Evolutionary conservation across 1,139 yeast species (phyloP).

Genomic region (Lodderomyces elongisporus): DNA sequence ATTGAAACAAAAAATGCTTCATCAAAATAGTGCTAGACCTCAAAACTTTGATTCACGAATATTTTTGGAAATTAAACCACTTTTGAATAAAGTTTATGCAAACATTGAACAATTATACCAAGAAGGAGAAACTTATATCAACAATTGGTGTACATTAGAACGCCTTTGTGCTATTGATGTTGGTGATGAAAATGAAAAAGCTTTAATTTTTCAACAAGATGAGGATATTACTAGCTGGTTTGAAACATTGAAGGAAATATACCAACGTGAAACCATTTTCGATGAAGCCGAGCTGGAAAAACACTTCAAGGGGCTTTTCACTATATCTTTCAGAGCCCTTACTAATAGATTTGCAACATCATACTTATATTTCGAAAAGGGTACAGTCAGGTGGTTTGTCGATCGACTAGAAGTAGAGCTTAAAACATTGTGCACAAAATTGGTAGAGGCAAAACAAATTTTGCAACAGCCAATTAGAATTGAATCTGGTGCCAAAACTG

Average conservation of each 20-base stretch:
- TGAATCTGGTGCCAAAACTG: too few relatives aligned
- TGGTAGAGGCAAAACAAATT: conserved; percentile 13
- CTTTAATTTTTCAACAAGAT: conserved; percentile 17
- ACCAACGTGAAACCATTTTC: conserved; percentile 43
- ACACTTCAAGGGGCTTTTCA: conserved; percentile 37
- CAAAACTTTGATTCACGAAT: too few relatives aligned
- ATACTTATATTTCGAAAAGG: conserved; percentile 56
- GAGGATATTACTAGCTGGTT: conserved; percentile 20
- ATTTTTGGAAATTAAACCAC: too few relatives aligned
- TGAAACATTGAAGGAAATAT: conserved; percentile 37
- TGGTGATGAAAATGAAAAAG: conserved; percentile 17
- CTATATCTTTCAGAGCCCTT: conserved; percentile 46
- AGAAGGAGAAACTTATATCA: conserved; percentile 31
- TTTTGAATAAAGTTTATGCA: conserved; percentile 10
- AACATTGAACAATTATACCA: conserved; percentile 18
- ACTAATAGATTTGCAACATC: conserved; percentile 51
- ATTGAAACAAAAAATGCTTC: conserved; percentile 12
- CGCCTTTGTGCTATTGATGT: conserved; percentile 50
- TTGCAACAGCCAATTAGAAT: conserved; percentile 18
- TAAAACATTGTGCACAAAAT: conserved; percentile 12
- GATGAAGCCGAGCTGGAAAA: conserved; percentile 31
- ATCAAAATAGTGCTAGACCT: too few relatives aligned
- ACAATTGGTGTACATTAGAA: conserved; percentile 55
- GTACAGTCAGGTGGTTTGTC: conserved; percentile 42
- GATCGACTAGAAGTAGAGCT: conserved; percentile 21